phyloP scores from a whole-genome alignment of 345 rosid species.

The Gossypium sturtianum region DNA sequence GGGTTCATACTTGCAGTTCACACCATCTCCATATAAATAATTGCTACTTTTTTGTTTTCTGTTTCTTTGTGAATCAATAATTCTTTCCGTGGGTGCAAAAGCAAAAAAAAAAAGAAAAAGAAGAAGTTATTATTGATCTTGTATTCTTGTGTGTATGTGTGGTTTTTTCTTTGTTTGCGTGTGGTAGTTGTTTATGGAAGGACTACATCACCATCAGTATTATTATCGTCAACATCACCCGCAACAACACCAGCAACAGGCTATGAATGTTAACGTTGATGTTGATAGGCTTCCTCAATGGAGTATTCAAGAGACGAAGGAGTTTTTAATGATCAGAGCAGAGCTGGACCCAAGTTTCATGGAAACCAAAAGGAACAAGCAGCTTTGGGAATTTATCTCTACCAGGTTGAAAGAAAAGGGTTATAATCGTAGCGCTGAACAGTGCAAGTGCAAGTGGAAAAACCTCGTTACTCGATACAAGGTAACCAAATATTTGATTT shows the following conservation, averaged over 20 bases:
- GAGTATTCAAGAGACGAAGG: conserved; percentile 88
- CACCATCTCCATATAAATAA: conserved; percentile 39
- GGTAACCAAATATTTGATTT: conserved; percentile 34
- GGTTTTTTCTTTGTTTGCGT: conserved; percentile 10
- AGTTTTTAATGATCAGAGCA: conserved; percentile 71
- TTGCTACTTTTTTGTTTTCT: conserved; percentile 20
- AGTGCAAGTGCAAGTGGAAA: conserved; percentile 99
- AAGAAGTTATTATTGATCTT: no score
- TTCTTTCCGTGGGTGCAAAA: background rate
- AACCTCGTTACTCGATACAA: conserved; percentile 94
- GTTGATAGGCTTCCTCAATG: conserved; percentile 94
- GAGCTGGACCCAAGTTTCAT: conserved; percentile 81
- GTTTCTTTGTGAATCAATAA: conserved; percentile 4
- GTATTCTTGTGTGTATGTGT: background rate
- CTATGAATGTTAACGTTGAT: conserved; percentile 35
- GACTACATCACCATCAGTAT: conserved; percentile 39
- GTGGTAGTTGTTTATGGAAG: conserved; percentile 42
- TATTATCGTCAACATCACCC: conserved; percentile 38
- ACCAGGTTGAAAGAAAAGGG: conserved; percentile 73
- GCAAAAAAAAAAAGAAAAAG: background rate
- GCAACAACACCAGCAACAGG: conserved; percentile 27
- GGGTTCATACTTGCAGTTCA: conserved; percentile 59
- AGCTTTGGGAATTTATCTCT: conserved; percentile 80
- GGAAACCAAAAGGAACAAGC: conserved; percentile 95
- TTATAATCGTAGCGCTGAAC: conserved; percentile 87